Base-by-base conservation (phyloP, 1,139 yeast genomes). In the Nakaseomyces sp. region DNA sequence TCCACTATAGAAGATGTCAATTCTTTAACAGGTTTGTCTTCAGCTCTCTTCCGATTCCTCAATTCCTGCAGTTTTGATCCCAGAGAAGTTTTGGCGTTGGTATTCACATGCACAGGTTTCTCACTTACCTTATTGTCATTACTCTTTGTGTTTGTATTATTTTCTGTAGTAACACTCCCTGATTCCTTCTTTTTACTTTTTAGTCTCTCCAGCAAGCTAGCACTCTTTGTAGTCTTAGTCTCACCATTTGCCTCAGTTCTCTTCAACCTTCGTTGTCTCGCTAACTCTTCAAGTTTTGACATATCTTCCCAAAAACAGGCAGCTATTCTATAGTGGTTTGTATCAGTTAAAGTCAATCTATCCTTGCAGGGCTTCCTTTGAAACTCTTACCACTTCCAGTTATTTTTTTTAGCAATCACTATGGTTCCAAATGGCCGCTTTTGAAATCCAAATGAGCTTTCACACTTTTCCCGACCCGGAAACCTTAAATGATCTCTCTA, bases 241-340 rank as follows among this genome's bases (percentile, higher is more conserved):
- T 20, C 17, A 6, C 7, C 28, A 26, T 37, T 32, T 20, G 38
- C 42, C 25, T 43, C 41, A 12, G 51, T 41, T 16, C 38, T 43
- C 30, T 29, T 19, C 28, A 40, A 25, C 37, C 49, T 52, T 35
- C 38, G 26, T 29, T 47, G 40, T 37, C 55, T 53, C 13, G 58
- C 58, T 39, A 55, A 44, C 40, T 47, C 51, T 35, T 55, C 59
- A 40, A 55, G 38, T 31, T 45, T 49, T 7, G 58, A 54, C 52
- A 53, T 47, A n/a, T n/a, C n/a, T n/a, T n/a, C n/a, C n/a, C n/a
- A n/a, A n/a, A n/a, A n/a, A n/a, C n/a, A n/a, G n/a, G n/a, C n/a
- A n/a, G n/a, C n/a, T n/a, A n/a, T n/a, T n/a, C n/a, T n/a, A n/a
- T n/a, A n/a, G n/a, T n/a, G n/a, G n/a, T n/a, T n/a, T n/a, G n/a